These are phyloP conservation scores for Pythium monospermum DNA, from an alignment of 352 stramenopile genomes.

Conservation along the genomic window DNA sequence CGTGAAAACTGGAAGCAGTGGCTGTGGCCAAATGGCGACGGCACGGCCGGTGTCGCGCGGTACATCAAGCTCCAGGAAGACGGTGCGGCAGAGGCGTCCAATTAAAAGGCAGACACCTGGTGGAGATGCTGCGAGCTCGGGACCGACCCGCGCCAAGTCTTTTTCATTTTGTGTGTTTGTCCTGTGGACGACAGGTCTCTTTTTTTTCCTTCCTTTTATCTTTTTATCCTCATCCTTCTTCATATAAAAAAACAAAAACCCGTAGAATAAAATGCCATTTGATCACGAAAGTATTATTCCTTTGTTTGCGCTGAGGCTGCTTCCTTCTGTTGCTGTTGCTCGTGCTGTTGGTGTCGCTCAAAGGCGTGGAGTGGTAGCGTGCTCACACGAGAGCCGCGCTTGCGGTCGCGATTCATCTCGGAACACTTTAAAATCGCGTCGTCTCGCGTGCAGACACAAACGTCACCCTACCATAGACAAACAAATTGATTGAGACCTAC, in stretches of 20 bases:
- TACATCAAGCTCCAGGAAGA: conserved; percentile 81
- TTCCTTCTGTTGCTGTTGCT: neutral
- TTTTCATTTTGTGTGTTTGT: conserved; percentile 21
- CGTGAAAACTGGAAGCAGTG: conserved; percentile 84
- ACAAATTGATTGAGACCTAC: neutral
- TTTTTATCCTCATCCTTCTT: too few relatives aligned
- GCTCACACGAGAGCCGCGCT: conserved; percentile 42
- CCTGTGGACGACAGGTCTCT: too few relatives aligned
- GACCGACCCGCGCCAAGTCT: neutral
- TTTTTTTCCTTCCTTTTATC: conserved; percentile 1
- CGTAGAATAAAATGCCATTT: conserved; percentile 27
- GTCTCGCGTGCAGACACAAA: conserved; percentile 43
- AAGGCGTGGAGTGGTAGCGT: conserved; percentile 45
- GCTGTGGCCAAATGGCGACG: conserved; percentile 87
- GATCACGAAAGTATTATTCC: neutral
- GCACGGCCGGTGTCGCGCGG: conserved; percentile 75
- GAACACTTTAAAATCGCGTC: conserved; percentile 38
- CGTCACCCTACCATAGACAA: conserved; percentile 37
- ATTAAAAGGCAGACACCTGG: conserved; percentile 15
- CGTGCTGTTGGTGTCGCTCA: conserved; percentile 21
- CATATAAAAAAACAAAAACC: conserved; percentile 1
- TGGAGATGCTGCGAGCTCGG: too few relatives aligned
- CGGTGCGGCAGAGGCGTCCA: conserved; percentile 29
- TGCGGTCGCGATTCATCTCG: conserved; percentile 40
- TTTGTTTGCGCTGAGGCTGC: neutral